phyloP scores from a whole-genome alignment of 306 rosid species.

The Comarum palustre region DNA sequence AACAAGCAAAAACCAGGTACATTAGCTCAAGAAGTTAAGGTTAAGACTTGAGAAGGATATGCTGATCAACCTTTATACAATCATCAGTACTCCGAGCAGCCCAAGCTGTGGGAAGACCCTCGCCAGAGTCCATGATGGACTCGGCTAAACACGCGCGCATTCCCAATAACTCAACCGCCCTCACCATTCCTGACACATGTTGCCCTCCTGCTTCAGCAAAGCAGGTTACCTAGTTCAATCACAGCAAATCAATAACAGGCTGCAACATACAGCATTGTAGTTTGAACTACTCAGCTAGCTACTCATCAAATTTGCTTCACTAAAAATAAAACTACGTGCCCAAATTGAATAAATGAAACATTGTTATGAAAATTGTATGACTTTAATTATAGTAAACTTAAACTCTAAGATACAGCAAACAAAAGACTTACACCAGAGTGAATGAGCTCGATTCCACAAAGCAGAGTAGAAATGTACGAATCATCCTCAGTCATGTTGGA shows the following conservation, averaged over 20 bases:
- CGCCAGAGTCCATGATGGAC: conserved; percentile 80
- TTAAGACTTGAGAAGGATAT: background rate
- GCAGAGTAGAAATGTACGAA: conserved; percentile 70
- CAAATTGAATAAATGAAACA: background rate
- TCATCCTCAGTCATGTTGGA: conserved; percentile 73
- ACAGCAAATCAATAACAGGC: background rate
- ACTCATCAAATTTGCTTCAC: background rate
- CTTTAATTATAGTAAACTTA: background rate
- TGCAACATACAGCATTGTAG: background rate
- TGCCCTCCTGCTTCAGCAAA: conserved; percentile 97
- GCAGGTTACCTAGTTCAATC: conserved; percentile 64
- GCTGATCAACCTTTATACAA: conserved; percentile 60
- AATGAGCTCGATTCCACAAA: conserved; percentile 78
- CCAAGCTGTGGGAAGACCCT: conserved; percentile 69
- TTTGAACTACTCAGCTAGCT: background rate
- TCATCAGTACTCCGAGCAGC: conserved; percentile 50
- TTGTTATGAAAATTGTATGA: background rate
- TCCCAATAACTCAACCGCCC: conserved; percentile 62
- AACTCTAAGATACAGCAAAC: background rate
- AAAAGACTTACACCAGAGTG: conserved; percentile 58
- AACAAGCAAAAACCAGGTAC: background rate
- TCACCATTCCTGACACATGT: conserved; percentile 72
- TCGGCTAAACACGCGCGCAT: conserved; percentile 75
- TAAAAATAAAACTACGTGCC: background rate
- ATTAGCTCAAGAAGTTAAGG: background rate